A percentile compares a stretch with the other conserved stretches of the same genome.
Conservation (phyloP, 495 filamentous ascomycete species). For the Aspergillus wentii region DNA sequence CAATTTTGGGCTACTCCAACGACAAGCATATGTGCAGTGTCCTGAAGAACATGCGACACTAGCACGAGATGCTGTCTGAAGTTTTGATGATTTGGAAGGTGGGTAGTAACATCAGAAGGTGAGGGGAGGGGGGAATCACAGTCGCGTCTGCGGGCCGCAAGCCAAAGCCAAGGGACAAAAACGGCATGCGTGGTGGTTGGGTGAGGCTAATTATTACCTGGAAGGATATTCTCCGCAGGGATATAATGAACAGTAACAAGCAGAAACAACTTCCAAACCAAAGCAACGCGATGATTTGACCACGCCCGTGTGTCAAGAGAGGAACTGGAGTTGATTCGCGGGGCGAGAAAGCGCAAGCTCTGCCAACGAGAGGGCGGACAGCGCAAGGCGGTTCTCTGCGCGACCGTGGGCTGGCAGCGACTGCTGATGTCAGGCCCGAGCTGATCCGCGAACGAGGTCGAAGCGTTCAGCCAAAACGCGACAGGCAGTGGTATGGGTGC, state of each 20-base stretch:
- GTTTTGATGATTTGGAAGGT: no score
- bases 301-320: slow-evolving; percentile 6
- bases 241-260: slow-evolving; percentile 3
- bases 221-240: slow-evolving; percentile 4
- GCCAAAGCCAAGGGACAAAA: slow-evolving; percentile 4
- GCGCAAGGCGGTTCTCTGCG: slow-evolving; percentile 12
- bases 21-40: no score
- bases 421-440: slow-evolving; percentile 31
- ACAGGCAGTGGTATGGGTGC: not conserved
- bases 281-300: slow-evolving; percentile 25
- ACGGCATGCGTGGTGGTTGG: slow-evolving; percentile 3
- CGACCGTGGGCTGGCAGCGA: slow-evolving; percentile 16
- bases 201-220: slow-evolving; percentile 1
- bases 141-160: slow-evolving; percentile 14
- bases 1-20: no score
- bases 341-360: slow-evolving; percentile 15
- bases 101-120: no score
- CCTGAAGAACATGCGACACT: no score
- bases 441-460: slow-evolving; percentile 21
- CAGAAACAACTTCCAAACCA: slow-evolving; percentile 1
- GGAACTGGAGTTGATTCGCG: slow-evolving; percentile 12
- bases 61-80: no score
- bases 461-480: no score
- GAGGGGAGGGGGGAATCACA: no score
- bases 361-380: slow-evolving; percentile 25